Conservation (phyloP, 768 basidiomycete species). For the Lanmaoa rubissima region DNA sequence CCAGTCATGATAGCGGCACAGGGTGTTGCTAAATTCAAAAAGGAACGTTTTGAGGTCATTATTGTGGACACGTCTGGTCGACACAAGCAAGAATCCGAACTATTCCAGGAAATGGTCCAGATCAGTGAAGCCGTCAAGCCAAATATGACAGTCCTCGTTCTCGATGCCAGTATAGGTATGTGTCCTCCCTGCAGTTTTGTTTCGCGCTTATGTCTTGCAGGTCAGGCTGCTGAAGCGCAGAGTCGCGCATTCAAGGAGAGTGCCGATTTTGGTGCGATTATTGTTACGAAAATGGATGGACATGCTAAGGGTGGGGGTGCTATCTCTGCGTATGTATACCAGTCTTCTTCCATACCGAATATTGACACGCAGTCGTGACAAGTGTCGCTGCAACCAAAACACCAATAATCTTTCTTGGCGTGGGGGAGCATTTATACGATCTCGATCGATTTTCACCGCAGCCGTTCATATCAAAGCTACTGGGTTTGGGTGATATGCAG, state of each 20-base stretch:
- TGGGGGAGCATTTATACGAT: slow-evolving; percentile 97
- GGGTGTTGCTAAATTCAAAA: slow-evolving; percentile 96
- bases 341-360: background rate
- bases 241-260: slow-evolving; percentile 97
- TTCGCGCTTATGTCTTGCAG: slow-evolving; percentile 35
- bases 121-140: slow-evolving; percentile 93
- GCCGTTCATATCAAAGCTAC: slow-evolving; percentile 94
- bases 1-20: slow-evolving; percentile 93
- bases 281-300: slow-evolving; percentile 99
- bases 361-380: slow-evolving; percentile 14
- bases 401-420: slow-evolving; percentile 97
- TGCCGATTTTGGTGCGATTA: slow-evolving; percentile 96
- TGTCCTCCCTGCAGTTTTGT: background rate
- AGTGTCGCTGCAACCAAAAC: slow-evolving; percentile 99
- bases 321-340: slow-evolving; percentile 84
- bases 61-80: slow-evolving; percentile 98
- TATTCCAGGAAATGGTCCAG: slow-evolving; percentile 98
- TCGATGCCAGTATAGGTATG: slow-evolving; percentile 94
- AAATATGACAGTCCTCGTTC: slow-evolving; percentile 91
- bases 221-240: slow-evolving; percentile 97
- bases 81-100: slow-evolving; percentile 94
- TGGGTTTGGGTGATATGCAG: slow-evolving; percentile 95
- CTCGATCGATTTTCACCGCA: slow-evolving; percentile 94
- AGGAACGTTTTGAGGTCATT: slow-evolving; percentile 97
- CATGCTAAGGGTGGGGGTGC: slow-evolving; percentile 99